Conservation (phyloP, 208 protist species). For the Leishmania amazonensis region DNA sequence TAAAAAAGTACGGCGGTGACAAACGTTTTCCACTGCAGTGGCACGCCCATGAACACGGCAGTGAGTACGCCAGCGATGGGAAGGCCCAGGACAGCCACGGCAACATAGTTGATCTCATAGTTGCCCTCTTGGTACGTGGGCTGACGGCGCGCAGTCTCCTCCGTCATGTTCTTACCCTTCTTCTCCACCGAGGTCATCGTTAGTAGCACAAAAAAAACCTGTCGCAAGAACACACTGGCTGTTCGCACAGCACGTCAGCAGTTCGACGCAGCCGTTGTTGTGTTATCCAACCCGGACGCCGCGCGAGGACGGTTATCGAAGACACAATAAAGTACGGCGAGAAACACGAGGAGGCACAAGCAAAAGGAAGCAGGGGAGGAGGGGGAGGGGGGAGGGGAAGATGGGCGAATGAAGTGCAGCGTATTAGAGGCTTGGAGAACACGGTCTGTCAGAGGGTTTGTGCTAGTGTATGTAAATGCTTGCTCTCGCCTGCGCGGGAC, state of each 20-base stretch:
- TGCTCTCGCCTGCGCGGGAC: not conserved
- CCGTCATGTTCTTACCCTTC: constrained; percentile 25
- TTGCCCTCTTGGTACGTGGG: constrained; percentile 64
- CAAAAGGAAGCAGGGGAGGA: not conserved
- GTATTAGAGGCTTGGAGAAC: not conserved
- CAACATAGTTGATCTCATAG: constrained; percentile 85
- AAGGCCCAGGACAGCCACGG: constrained; percentile 59
- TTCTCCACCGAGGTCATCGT: constrained; percentile 24
- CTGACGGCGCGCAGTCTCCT: constrained; percentile 45
- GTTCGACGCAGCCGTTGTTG: not conserved
- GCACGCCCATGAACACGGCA: constrained; percentile 48
- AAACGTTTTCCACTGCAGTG: constrained; percentile 77
- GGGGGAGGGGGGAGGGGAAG: not conserved
- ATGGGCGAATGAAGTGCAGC: not conserved
- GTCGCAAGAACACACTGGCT: not conserved
- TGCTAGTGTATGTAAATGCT: not conserved
- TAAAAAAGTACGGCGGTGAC: constrained; percentile 67
- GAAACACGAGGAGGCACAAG: not conserved
- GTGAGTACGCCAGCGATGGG: constrained; percentile 41
- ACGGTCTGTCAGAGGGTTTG: not conserved
- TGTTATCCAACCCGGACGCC: not conserved
- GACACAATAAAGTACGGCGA: not conserved
- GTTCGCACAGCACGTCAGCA: not conserved
- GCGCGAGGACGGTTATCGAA: not conserved
- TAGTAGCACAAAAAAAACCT: not conserved